Evolutionary conservation across 495 filamentous ascomycete genomes (phyloP), one percentile per base, ranked within the genome.

Genomic region (Penicillium pancosmium): DNA sequence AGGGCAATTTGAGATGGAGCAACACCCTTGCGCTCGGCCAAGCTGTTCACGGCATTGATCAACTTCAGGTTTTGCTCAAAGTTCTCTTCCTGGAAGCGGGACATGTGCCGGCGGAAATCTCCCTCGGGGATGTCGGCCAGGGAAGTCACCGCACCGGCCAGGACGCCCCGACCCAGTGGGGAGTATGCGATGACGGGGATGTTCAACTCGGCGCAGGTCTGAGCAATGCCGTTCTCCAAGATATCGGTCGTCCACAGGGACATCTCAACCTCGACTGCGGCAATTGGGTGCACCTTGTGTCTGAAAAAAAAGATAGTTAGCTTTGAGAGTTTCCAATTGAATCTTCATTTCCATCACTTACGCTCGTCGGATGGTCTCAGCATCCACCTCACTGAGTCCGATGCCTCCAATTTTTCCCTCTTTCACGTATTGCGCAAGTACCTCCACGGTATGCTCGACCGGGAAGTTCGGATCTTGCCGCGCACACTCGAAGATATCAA

Each of bases 401-500:
- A 97, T 89, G n/a, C 89, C 91, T 35, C 80, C 79, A 63, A 97
- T 78, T 74, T 92, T 89, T 35, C 92, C 92, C 35, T 82, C 85
- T 61, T 91, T 82, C 19, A 94, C 80, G 63, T 85, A 84, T 66
- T 89, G 73, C 23, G 83, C 80, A 19, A 90, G 72, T 19, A 79
- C 67, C 6, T 69, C 68, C 40, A 89, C 75, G 8, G 82, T 85
- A 35, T 81, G 73, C 66, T 89, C 84, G 41, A 89, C 72, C 2
- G 84, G 82, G 44, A 76, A 79, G 0, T 84, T 83, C 5, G 78
- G 79, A 62, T 95, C 92, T 21, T 91, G 81, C 3, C 92, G 79
- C 15, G 88, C 91, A 59, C 75, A 86, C 72, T 93, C 87, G 61
- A 92, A 97, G 53, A 93, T 83, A 71, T 96, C 91, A 55, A 96